Evolutionary conservation across 495 filamentous ascomycete genomes (phyloP), one percentile per base, ranked within the genome.

Genomic region (Baudoinia panamericana): DNA sequence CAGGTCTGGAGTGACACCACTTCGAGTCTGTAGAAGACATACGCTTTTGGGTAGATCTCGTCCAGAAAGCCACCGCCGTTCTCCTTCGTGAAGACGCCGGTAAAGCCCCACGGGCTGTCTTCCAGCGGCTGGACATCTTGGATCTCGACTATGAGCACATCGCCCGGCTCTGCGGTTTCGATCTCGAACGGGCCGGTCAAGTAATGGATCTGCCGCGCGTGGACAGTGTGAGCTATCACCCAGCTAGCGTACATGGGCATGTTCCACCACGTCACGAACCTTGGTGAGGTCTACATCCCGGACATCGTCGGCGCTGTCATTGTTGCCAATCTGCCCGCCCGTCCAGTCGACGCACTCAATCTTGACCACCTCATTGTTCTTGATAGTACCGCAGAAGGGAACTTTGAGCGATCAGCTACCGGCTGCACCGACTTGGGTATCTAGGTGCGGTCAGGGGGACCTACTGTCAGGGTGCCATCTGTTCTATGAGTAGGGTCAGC

Each of bases 31-130:
- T 8, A 15, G 3, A 25, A 1, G 13, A 53, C 70, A 16, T 62
- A 80, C 75, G 83, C 71, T 7, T 84, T 75, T 0, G 87, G 87
- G 53, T 92, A 96, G 9, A 83, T 65, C 55, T 93, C 84, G 58
- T 96, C 87, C 15, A 94, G 63, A 49, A 94, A 94, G 0, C 88
- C 88, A 7, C 88, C 88, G 0, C 88, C 88, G 55, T 96, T 96
- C 7, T 75, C 60, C 42, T 71, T 74, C 33, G 79, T 68, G 53
- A 96, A 94, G 1, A 96, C 66, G 0, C 87, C 88, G 2, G 80
- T 84, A 51, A 94, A 94, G 2, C 87, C 88, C 88, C 88, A 95
- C 0, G 85, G 86, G 48, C 78, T 71, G 11, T 90, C 76, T 52
- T 86, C 66, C 48, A 92, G 78, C 6, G 87, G 87, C 58, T 95